A percentile compares a stretch with the other conserved stretches of the same genome.
phyloP scores from a whole-genome alignment of 495 filamentous ascomycete species.

The Neurospora pannonica region DNA sequence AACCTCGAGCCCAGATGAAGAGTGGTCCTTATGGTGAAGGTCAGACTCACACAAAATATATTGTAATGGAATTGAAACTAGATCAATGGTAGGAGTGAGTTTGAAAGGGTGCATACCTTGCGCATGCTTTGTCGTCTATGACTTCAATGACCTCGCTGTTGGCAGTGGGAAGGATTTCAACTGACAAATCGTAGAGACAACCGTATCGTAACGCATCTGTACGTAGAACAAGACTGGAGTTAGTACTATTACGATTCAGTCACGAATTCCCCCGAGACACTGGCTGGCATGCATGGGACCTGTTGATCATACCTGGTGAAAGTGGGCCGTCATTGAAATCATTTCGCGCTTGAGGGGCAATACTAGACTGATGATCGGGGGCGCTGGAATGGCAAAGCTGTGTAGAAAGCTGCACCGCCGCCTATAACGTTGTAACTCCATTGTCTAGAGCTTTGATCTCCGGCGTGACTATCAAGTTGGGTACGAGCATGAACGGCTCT shows the following conservation, averaged over 20 bases:
- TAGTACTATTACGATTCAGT: not conserved
- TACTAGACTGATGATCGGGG: not conserved
- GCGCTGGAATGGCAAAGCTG: constrained; percentile 17
- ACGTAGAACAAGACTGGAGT: not conserved
- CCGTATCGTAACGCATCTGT: constrained; percentile 27
- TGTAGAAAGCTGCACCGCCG: constrained; percentile 36
- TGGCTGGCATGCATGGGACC: not conserved
- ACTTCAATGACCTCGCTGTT: constrained; percentile 28
- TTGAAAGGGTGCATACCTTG: constrained; percentile 9
- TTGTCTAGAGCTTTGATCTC: constrained; percentile 39
- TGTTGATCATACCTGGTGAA: not conserved
- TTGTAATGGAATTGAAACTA: not conserved
- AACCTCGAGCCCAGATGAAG: constrained; percentile 29
- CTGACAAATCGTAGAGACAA: constrained; percentile 31
- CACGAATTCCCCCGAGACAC: not conserved
- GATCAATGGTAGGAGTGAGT: not conserved
- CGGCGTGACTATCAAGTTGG: constrained; percentile 36
- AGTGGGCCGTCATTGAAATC: not conserved
- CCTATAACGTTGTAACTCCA: constrained; percentile 30
- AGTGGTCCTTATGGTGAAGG: constrained; percentile 10
- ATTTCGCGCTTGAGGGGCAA: not conserved
- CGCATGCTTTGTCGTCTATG: constrained; percentile 19
- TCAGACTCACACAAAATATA: not conserved
- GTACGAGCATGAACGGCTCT: constrained; percentile 29
- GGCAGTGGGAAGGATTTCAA: constrained; percentile 25